These are phyloP conservation scores for Porogramme epimiltina DNA, from an alignment of 1,284 basidiomycete species.

Conservation along the genomic window DNA sequence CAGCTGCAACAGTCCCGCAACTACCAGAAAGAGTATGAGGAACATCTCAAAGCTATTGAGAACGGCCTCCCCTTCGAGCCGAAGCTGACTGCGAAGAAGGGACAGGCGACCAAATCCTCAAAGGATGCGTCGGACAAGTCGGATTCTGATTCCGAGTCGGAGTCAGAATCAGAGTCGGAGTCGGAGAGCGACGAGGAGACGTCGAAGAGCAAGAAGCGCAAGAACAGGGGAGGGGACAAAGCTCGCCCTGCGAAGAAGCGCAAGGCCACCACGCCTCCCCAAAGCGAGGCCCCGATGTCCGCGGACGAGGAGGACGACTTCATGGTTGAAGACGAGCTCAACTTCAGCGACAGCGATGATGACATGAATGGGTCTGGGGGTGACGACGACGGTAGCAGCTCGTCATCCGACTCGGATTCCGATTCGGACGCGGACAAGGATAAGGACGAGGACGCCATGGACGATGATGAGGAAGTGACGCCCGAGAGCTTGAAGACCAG, in stretches of 20 bases:
- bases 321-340: slow-evolving; percentile 29
- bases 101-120: slow-evolving; percentile 21
- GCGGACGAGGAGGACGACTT: slow-evolving; percentile 31
- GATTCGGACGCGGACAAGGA: slow-evolving; percentile 14
- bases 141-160: slow-evolving; percentile 8
- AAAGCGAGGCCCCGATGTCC: slow-evolving; percentile 25
- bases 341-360: slow-evolving; percentile 27
- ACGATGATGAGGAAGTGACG: slow-evolving; percentile 42
- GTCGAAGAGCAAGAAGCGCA: slow-evolving; percentile 47
- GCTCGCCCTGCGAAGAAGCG: slow-evolving; percentile 46
- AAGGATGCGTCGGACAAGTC: slow-evolving; percentile 10
- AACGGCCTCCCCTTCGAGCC: slow-evolving; percentile 47
- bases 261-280: slow-evolving; percentile 27
- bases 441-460: slow-evolving; percentile 26
- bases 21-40: slow-evolving; percentile 43
- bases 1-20: slow-evolving; percentile 44
- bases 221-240: slow-evolving; percentile 43
- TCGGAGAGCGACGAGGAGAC: slow-evolving; percentile 8
- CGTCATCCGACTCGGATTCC: slow-evolving; percentile 16
- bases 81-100: slow-evolving; percentile 38
- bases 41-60: slow-evolving; percentile 49
- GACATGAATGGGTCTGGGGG: slow-evolving; percentile 23
- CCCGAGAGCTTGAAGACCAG: slow-evolving; percentile 47
- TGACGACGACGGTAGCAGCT: slow-evolving; percentile 4
- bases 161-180: not conserved